A percentile compares a stretch with the other conserved stretches of the same genome.
Conservation (phyloP, 2,329 filamentous ascomycete genomes). For the Periconia sp. region DNA sequence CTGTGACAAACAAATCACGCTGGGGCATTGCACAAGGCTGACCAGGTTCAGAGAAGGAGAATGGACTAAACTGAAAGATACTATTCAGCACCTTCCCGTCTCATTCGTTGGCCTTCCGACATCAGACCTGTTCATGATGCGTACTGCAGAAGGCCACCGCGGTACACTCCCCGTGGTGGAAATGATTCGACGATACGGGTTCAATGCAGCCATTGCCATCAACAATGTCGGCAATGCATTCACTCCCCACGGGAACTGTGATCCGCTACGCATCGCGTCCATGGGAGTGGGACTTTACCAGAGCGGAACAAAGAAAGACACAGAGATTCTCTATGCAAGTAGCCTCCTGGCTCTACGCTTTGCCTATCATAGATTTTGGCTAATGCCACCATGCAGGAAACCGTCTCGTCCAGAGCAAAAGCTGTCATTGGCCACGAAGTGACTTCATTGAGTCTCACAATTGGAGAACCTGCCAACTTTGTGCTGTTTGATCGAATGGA, state of each 20-base stretch:
- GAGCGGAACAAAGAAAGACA: constrained; percentile 62
- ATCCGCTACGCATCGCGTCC: constrained; percentile 65
- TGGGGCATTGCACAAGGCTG: constrained; percentile 71
- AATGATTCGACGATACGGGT: constrained; percentile 59
- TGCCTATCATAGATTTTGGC: constrained; percentile 3
- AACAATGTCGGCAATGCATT: constrained; percentile 78
- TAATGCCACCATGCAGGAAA: constrained; percentile 43
- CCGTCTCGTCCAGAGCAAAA: constrained; percentile 51
- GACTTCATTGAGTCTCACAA: constrained; percentile 30
- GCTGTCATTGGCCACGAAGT: constrained; percentile 43
- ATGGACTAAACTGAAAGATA: constrained; percentile 52
- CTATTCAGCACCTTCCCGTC: constrained; percentile 59
- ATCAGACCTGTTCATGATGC: constrained; percentile 73
- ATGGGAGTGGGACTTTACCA: constrained; percentile 69
- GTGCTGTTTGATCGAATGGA: constrained; percentile 44
- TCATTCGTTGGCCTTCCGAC: constrained; percentile 70
- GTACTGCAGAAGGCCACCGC: constrained; percentile 50
- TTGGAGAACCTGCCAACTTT: constrained; percentile 47
- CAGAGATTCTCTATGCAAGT: constrained; percentile 60
- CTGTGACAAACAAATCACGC: constrained; percentile 38
- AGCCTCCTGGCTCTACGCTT: constrained; percentile 3
- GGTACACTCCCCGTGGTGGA: constrained; percentile 65
- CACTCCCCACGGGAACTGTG: constrained; percentile 68
- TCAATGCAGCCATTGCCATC: constrained; percentile 64
- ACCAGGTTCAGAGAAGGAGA: constrained; percentile 56